Conservation (phyloP, 2,329 filamentous ascomycete species). For the Xylariaceae sp. region DNA sequence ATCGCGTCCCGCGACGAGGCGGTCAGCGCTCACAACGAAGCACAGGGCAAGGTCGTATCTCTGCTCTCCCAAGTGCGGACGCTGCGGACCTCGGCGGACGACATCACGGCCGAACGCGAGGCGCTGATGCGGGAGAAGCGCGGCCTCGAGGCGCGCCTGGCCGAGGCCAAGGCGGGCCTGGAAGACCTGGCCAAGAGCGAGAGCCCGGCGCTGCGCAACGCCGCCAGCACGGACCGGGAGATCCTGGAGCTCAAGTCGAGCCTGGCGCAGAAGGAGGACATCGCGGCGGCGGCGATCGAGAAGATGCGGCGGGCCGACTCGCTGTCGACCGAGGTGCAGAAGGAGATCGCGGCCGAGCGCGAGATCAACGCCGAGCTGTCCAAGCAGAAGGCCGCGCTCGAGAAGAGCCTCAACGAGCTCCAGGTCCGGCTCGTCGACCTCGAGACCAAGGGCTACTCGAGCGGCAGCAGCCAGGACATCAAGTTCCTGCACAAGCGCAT, state of each 20-base stretch:
- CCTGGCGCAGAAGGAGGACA: slow-evolving; percentile 87
- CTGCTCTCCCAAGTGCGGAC: slow-evolving; percentile 83
- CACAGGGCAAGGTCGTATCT: slow-evolving; percentile 85
- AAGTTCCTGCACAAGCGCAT: slow-evolving; percentile 91
- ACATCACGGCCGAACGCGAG: slow-evolving; percentile 78
- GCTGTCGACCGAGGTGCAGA: slow-evolving; percentile 80
- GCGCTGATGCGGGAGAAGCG: slow-evolving; percentile 82
- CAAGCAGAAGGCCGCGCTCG: slow-evolving; percentile 81
- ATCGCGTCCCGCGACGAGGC: slow-evolving; percentile 91
- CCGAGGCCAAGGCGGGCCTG: slow-evolving; percentile 80
- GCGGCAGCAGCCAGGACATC: slow-evolving; percentile 88
- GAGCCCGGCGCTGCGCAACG: slow-evolving; percentile 81
- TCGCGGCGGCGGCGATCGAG: slow-evolving; percentile 82
- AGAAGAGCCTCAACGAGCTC: slow-evolving; percentile 84
- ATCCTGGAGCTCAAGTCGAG: slow-evolving; percentile 82
- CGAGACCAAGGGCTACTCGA: slow-evolving; percentile 95
- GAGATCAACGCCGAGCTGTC: slow-evolving; percentile 75
- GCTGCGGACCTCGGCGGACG: slow-evolving; percentile 77
- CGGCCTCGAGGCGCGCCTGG: slow-evolving; percentile 72
- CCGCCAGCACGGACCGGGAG: slow-evolving; percentile 80
- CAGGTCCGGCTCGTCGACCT: slow-evolving; percentile 86
- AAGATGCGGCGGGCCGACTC: slow-evolving; percentile 96
- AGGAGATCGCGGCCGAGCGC: slow-evolving; percentile 80
- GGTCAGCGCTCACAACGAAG: slow-evolving; percentile 86
- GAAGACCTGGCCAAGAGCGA: slow-evolving; percentile 83